Percentiles rank a stretch among this genome's conserved stretches.
phyloP scores from a whole-genome alignment of 306 rosid genomes.

The Luffa aegyptiaca region DNA sequence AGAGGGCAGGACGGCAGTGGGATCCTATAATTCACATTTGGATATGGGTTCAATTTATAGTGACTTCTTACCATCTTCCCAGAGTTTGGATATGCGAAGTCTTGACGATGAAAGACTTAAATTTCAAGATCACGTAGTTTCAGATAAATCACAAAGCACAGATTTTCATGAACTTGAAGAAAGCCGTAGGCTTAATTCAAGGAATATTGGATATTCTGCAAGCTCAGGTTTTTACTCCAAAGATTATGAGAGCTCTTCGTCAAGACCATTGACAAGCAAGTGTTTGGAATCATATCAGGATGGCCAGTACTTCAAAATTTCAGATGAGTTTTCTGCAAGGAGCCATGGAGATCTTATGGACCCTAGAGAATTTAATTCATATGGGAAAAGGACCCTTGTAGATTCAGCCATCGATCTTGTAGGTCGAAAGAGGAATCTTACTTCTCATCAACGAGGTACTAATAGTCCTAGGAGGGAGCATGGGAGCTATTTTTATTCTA shows the following conservation, averaged over 20 bases:
- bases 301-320: constrained; percentile 23
- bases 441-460: constrained; percentile 26
- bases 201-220: constrained; percentile 26
- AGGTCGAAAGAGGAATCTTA: constrained; percentile 30
- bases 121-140: constrained; percentile 25
- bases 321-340: constrained; percentile 41
- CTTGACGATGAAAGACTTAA: constrained; percentile 42
- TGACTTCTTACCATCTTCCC: constrained; percentile 33
- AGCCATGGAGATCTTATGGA: constrained; percentile 28
- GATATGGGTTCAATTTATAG: constrained; percentile 23
- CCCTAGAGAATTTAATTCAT: constrained; percentile 30
- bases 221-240: constrained; percentile 39
- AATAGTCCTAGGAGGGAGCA: constrained; percentile 45
- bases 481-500: constrained; percentile 30
- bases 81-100: constrained; percentile 23
- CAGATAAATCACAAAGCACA: constrained; percentile 33
- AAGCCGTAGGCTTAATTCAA: constrained; percentile 28
- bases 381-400: constrained; percentile 36
- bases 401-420: constrained; percentile 40
- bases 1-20: constrained; percentile 20
- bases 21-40: constrained; percentile 37
- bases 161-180: constrained; percentile 31
- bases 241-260: constrained; percentile 39
- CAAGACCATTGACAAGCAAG: constrained; percentile 32
- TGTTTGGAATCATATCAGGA: constrained; percentile 34